These are phyloP conservation scores for Aspergillus sp. DNA, from an alignment of 2,329 filamentous ascomycete species.

Conservation along the genomic window DNA sequence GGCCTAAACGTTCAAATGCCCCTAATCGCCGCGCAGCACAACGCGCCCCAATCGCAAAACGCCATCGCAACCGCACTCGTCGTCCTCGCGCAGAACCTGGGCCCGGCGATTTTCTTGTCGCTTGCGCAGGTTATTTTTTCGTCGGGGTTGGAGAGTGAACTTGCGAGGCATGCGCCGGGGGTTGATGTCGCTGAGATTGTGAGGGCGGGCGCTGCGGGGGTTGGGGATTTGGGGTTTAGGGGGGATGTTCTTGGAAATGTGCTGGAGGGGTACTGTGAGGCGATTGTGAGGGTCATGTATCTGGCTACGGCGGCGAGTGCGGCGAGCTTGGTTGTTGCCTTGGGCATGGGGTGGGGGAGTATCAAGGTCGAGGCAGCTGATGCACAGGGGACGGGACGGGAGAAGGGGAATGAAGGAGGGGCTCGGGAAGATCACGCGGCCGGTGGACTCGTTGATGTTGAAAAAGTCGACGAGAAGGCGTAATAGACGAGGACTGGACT, in stretches of 20 bases:
- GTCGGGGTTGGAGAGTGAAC: conserved; percentile 40
- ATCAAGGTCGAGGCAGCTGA: conserved; percentile 24
- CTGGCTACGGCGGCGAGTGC: conserved; percentile 23
- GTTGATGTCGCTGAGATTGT: conserved; percentile 42
- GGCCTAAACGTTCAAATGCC: conserved; percentile 39
- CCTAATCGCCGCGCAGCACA: conserved; percentile 47
- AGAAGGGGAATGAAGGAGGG: neutral
- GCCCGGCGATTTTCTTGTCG: conserved; percentile 55
- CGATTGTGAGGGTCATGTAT: conserved; percentile 32
- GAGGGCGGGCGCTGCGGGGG: conserved; percentile 48
- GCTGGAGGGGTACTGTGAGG: conserved; percentile 37
- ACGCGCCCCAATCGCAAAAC: conserved; percentile 37
- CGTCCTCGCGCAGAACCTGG: conserved; percentile 46
- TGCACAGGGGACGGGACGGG: neutral
- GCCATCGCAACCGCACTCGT: conserved; percentile 47
- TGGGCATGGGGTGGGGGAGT: conserved; percentile 35
- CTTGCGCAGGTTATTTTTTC: conserved; percentile 57
- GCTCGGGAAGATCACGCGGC: neutral
- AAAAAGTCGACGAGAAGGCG: too few species aligned
- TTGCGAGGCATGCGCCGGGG: conserved; percentile 39
- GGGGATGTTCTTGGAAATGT: conserved; percentile 32
- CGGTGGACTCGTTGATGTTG: too few species aligned
- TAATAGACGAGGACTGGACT: too few species aligned
- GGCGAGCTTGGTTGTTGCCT: conserved; percentile 21
- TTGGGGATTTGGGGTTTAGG: conserved; percentile 39